A percentile compares a stretch with the other conserved stretches of the same genome.
Evolutionary conservation across 495 filamentous ascomycete genomes (phyloP).

Genomic region (Aspergillus bertholletiae): DNA sequence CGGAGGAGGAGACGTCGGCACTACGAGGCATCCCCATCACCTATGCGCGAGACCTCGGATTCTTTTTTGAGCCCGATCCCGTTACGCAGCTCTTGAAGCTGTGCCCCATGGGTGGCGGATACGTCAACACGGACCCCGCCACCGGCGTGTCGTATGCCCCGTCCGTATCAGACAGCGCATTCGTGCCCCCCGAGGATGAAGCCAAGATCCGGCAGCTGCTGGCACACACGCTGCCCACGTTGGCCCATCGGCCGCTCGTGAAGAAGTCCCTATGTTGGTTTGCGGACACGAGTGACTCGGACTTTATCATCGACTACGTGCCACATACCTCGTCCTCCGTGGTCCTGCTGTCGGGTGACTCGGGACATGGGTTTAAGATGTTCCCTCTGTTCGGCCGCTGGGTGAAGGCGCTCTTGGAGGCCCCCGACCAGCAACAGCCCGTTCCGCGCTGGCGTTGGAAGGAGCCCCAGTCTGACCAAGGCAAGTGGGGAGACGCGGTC

Average conservation of each 20-base stretch:
- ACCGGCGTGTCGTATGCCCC: slow-evolving; percentile 31
- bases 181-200: slow-evolving; percentile 49
- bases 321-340: slow-evolving; percentile 40
- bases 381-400: slow-evolving; percentile 50
- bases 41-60: slow-evolving; percentile 53
- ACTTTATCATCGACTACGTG: slow-evolving; percentile 54
- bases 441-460: slow-evolving; percentile 47
- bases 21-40: slow-evolving; percentile 53
- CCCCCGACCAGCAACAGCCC: slow-evolving; percentile 21
- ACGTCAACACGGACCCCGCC: slow-evolving; percentile 43
- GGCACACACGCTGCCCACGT: slow-evolving; percentile 43
- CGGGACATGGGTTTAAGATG: slow-evolving; percentile 56
- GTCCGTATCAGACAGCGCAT: slow-evolving; percentile 31
- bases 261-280: slow-evolving; percentile 53
- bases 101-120: slow-evolving; percentile 51
- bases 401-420: slow-evolving; percentile 38
- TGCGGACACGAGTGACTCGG: slow-evolving; percentile 51
- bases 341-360: slow-evolving; percentile 47
- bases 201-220: slow-evolving; percentile 40
- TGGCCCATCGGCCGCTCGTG: slow-evolving; percentile 49
- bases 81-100: slow-evolving; percentile 52
- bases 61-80: slow-evolving; percentile 58
- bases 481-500: slow-evolving; percentile 37
- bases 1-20: slow-evolving; percentile 42
- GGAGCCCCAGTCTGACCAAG: slow-evolving; percentile 9